Percentiles rank a stretch among this genome's conserved stretches.
phyloP scores from a whole-genome alignment of 352 stramenopile genomes.

The Globisporangium okanoganense region DNA sequence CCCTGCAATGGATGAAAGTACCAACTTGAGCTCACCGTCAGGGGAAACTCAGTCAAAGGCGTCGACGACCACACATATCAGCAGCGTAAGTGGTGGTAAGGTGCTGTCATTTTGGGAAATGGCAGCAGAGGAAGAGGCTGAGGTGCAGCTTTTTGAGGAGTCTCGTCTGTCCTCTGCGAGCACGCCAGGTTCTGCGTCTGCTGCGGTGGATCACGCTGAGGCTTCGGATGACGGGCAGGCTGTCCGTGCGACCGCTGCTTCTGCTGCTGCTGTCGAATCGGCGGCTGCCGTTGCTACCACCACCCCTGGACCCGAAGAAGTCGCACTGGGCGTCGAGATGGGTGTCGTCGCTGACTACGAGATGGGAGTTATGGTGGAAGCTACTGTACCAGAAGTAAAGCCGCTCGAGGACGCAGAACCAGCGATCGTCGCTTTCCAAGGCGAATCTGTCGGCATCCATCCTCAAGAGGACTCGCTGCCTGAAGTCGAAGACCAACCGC shows the following conservation, averaged over 20 bases:
- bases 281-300: conserved; percentile 2
- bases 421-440: conserved; percentile 2
- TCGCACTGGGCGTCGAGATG: conserved; percentile 28
- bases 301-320: conserved; percentile 13
- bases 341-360: conserved; percentile 35
- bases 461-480: not conserved
- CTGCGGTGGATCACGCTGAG: not conserved
- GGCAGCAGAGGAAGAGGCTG: not conserved
- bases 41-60: not conserved
- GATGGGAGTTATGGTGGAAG: conserved; percentile 27
- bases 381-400: conserved; percentile 13
- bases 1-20: not conserved
- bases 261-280: not conserved
- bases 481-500: not conserved
- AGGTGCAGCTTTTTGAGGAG: not conserved
- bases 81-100: conserved; percentile 2
- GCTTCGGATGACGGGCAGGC: not conserved
- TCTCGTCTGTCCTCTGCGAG: not conserved
- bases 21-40: not conserved
- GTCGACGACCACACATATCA: not conserved
- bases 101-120: conserved; percentile 13
- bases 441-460: not conserved
- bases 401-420: not conserved
- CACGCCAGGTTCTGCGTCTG: not conserved
- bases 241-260: not conserved